Percentiles rank a stretch among this genome's conserved stretches.
phyloP scores from a whole-genome alignment of 2,329 filamentous ascomycete species.

The Trichoderma semiorbis region DNA sequence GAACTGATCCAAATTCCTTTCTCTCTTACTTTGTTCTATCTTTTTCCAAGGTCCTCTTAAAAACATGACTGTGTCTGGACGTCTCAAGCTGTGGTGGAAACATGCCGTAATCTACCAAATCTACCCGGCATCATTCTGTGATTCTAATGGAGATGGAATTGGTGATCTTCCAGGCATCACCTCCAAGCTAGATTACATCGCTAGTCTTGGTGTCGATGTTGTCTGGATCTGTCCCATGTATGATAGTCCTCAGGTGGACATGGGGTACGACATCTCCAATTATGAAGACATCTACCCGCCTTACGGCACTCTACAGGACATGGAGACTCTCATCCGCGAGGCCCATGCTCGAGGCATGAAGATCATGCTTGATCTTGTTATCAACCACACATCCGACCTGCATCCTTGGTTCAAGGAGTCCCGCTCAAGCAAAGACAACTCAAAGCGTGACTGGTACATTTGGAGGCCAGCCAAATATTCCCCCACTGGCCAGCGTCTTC shows the following conservation, averaged over 20 bases:
- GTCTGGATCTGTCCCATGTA: slow-evolving; percentile 68
- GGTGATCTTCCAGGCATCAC: slow-evolving; percentile 63
- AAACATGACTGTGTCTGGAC: slow-evolving; percentile 26
- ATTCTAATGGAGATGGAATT: slow-evolving; percentile 56
- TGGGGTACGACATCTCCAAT: slow-evolving; percentile 68
- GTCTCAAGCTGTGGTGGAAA: slow-evolving; percentile 50
- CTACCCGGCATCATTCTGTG: slow-evolving; percentile 56
- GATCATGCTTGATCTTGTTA: slow-evolving; percentile 70
- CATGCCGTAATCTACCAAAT: slow-evolving; percentile 57
- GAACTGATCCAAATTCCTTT: not conserved
- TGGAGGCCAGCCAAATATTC: slow-evolving; percentile 52
- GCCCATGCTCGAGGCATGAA: slow-evolving; percentile 63
- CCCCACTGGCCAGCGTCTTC: slow-evolving; percentile 56
- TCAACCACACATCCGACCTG: slow-evolving; percentile 73
- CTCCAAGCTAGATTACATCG: slow-evolving; percentile 59
- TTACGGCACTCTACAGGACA: slow-evolving; percentile 65
- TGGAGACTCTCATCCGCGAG: slow-evolving; percentile 58
- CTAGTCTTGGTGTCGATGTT: slow-evolving; percentile 58
- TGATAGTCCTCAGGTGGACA: slow-evolving; percentile 61
- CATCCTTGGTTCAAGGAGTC: slow-evolving; percentile 70
- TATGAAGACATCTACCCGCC: slow-evolving; percentile 63
- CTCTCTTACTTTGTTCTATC: not conserved
- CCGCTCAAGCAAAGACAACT: slow-evolving; percentile 55
- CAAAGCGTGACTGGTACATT: slow-evolving; percentile 69
- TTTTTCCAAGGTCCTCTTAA: not conserved